Percentiles rank a stretch among this genome's conserved stretches.
Evolutionary conservation across 208 protist genomes (phyloP).

Genomic region (Endotrypanum monterogeii): DNA sequence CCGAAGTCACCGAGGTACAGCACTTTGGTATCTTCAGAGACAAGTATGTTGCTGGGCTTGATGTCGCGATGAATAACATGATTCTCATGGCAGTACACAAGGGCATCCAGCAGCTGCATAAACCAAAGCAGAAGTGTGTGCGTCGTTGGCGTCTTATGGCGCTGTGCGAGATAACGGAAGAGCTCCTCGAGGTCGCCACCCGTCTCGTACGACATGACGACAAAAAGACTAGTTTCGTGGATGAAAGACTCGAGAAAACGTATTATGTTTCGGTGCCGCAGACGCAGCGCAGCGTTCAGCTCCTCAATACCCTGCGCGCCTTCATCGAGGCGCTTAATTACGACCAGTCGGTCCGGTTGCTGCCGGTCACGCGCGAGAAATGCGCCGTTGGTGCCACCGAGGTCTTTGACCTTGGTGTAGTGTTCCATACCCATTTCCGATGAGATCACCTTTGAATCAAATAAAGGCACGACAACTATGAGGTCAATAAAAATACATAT

Average conservation of each 20-base stretch:
- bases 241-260: slow-evolving; percentile 77
- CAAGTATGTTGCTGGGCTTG: slow-evolving; percentile 91
- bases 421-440: slow-evolving; percentile 82
- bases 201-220: slow-evolving; percentile 78
- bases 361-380: slow-evolving; percentile 72
- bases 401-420: slow-evolving; percentile 71
- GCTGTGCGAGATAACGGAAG: slow-evolving; percentile 40
- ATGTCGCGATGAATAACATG: slow-evolving; percentile 91
- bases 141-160: slow-evolving; percentile 48
- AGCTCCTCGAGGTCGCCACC: slow-evolving; percentile 84
- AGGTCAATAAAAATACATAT: background rate
- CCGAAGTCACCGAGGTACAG: slow-evolving; percentile 91
- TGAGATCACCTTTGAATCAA: background rate
- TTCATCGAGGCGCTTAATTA: slow-evolving; percentile 80
- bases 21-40: slow-evolving; percentile 30
- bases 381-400: slow-evolving; percentile 81
- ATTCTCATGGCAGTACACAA: slow-evolving; percentile 82
- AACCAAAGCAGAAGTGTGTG: slow-evolving; percentile 73
- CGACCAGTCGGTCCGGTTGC: slow-evolving; percentile 51
- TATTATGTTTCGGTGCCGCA: slow-evolving; percentile 83
- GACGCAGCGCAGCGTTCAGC: slow-evolving; percentile 70
- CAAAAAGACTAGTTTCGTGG: slow-evolving; percentile 71
- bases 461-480: background rate
- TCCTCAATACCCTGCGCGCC: slow-evolving; percentile 76
- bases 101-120: slow-evolving; percentile 71